Evolutionary conservation across 352 stramenopile species (phyloP).

Genomic region (Achlya hypogyna): DNA sequence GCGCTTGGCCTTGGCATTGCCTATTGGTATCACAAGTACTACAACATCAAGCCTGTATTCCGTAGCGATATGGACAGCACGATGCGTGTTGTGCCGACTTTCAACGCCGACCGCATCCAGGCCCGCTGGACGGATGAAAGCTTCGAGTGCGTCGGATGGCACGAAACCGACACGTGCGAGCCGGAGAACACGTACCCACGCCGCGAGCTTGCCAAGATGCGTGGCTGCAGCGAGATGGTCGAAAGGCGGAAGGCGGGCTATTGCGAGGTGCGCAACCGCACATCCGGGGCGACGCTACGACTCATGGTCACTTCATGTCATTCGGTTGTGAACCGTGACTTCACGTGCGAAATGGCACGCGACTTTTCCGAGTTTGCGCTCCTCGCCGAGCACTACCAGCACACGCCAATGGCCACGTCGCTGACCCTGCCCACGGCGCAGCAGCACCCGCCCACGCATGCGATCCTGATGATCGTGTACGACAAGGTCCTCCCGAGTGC

Average conservation of each 20-base stretch:
- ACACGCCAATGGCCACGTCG: constrained; percentile 54
- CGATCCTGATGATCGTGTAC: constrained; percentile 80
- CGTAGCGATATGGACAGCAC: constrained; percentile 13
- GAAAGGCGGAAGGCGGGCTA: constrained; percentile 66
- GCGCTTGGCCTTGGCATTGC: background rate
- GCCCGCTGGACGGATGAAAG: constrained; percentile 63
- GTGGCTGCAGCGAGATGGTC: constrained; percentile 61
- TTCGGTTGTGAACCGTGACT: constrained; percentile 56
- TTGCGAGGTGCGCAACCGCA: constrained; percentile 76
- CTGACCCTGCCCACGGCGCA: constrained; percentile 39
- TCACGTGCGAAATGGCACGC: constrained; percentile 70
- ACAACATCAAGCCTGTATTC: background rate
- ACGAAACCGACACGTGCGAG: constrained; percentile 65
- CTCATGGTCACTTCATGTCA: constrained; percentile 75
- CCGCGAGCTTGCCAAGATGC: constrained; percentile 48
- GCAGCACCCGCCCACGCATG: constrained; percentile 35
- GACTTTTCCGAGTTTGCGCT: constrained; percentile 79
- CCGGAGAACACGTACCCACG: constrained; percentile 34
- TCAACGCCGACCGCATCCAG: constrained; percentile 23
- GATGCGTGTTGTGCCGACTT: background rate
- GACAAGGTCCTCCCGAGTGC: constrained; percentile 65
- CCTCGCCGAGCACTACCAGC: constrained; percentile 56
- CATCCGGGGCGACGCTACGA: constrained; percentile 66
- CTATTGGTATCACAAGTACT: constrained; percentile 5
- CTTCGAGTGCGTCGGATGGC: constrained; percentile 81